Percentiles rank a stretch among this genome's conserved stretches.
phyloP scores from a whole-genome alignment of 148 eudicot species.

The Oxyria digyna region DNA sequence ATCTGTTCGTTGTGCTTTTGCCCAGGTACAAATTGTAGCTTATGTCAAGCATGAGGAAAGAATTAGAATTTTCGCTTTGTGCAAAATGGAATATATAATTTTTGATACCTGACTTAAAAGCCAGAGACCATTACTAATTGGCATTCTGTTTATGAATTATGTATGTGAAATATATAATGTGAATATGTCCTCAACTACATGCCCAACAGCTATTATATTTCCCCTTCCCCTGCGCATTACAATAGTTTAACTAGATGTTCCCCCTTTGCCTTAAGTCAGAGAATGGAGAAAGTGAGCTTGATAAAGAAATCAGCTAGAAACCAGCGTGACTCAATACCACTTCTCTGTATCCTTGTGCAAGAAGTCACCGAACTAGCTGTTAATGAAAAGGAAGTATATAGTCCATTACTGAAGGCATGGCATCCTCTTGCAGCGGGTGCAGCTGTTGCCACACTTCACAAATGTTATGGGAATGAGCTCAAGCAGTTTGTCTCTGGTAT shows the following conservation, averaged over 20 bases:
- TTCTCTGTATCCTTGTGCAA: slow-evolving; percentile 78
- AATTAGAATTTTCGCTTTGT: background rate
- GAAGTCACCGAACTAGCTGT: slow-evolving; percentile 69
- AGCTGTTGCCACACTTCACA: slow-evolving; percentile 82
- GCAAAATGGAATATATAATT: background rate
- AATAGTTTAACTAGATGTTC: background rate
- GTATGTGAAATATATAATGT: background rate
- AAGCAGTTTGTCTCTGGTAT: slow-evolving; percentile 67
- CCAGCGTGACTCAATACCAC: slow-evolving; percentile 57
- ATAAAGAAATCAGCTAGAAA: slow-evolving; percentile 50
- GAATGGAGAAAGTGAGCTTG: slow-evolving; percentile 56
- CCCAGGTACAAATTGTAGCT: slow-evolving; percentile 33
- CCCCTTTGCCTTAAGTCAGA: slow-evolving; percentile 35
- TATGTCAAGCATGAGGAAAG: background rate
- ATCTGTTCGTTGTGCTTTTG: slow-evolving; percentile 52
- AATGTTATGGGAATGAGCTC: slow-evolving; percentile 70
- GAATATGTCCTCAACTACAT: background rate
- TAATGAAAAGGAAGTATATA: slow-evolving; percentile 78
- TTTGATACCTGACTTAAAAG: background rate
- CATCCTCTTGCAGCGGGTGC: slow-evolving; percentile 88
- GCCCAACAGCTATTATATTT: background rate
- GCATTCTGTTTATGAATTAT: background rate
- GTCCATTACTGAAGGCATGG: slow-evolving; percentile 75
- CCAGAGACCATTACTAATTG: background rate
- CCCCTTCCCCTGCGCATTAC: background rate